These are phyloP conservation scores for Choiromyces venosus DNA, from an alignment of 495 filamentous ascomycete species.

Conservation along the genomic window DNA sequence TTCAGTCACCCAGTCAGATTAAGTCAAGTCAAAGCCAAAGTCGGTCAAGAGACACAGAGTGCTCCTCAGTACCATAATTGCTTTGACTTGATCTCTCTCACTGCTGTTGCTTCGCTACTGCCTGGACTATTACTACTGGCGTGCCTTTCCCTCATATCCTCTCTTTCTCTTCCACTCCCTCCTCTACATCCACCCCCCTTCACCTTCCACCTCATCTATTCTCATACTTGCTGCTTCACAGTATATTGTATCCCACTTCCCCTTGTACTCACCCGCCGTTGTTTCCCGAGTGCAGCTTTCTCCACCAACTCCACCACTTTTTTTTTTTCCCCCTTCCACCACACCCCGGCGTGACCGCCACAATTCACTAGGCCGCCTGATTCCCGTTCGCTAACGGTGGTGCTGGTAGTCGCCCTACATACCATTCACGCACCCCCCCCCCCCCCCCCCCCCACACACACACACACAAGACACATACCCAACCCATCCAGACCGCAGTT, in stretches of 20 bases:
- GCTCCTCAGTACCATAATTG: neutral
- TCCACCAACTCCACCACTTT: constrained; percentile 15
- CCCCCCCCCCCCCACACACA: neutral
- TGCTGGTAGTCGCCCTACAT: neutral
- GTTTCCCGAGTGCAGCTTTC: constrained; percentile 10
- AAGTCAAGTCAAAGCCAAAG: neutral
- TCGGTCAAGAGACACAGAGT: neutral
- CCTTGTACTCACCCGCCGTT: neutral
- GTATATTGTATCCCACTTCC: neutral
- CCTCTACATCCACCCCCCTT: constrained; percentile 21
- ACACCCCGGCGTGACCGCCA: constrained; percentile 34
- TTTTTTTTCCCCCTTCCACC: constrained; percentile 12
- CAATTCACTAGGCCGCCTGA: constrained; percentile 31
- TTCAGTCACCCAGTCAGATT: neutral
- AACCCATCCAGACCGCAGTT: constrained; percentile 2
- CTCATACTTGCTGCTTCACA: neutral
- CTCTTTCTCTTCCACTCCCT: constrained; percentile 19
- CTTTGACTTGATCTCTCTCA: neutral
- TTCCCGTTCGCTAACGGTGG: constrained; percentile 39
- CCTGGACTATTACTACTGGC: constrained; percentile 23
- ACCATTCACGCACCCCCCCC: neutral
- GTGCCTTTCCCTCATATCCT: constrained; percentile 20
- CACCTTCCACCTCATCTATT: neutral
- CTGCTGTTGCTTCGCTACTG: constrained; percentile 11
- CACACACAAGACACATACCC: neutral